These are phyloP conservation scores for Hydnum rufescens DNA, from an alignment of 768 basidiomycete species.

Conservation along the genomic window DNA sequence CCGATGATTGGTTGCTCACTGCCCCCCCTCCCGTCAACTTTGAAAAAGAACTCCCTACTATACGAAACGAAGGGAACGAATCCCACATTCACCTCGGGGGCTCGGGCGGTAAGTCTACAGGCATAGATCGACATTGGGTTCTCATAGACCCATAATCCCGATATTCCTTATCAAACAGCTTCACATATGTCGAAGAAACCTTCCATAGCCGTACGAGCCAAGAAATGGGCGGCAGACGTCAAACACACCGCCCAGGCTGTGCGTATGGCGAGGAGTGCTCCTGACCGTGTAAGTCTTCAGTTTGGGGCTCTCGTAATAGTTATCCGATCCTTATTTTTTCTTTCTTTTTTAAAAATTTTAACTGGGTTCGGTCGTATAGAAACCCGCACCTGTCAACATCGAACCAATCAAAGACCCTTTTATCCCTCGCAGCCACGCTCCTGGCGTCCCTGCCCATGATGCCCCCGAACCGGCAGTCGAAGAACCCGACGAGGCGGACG, in stretches of 20 bases:
- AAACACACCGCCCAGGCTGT: neutral
- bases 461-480: too few species aligned
- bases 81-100: too few species aligned
- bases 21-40: neutral
- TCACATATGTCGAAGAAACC: neutral
- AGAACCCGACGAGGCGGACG: too few species aligned
- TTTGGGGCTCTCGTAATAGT: neutral
- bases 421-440: neutral
- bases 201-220: neutral
- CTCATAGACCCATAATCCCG: too few species aligned
- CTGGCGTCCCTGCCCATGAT: neutral
- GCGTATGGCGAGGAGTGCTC: neutral
- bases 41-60: neutral
- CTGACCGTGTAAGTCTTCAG: too few species aligned
- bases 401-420: slow-evolving; percentile 2
- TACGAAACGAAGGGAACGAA: neutral
- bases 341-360: neutral
- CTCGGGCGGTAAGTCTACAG: too few species aligned
- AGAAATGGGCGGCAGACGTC: neutral
- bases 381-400: too few species aligned
- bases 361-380: neutral
- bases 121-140: too few species aligned
- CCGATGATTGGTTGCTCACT: neutral
- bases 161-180: too few species aligned
- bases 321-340: neutral